Conservation (phyloP, 352 stramenopile genomes). For the Peronospora destructor region DNA sequence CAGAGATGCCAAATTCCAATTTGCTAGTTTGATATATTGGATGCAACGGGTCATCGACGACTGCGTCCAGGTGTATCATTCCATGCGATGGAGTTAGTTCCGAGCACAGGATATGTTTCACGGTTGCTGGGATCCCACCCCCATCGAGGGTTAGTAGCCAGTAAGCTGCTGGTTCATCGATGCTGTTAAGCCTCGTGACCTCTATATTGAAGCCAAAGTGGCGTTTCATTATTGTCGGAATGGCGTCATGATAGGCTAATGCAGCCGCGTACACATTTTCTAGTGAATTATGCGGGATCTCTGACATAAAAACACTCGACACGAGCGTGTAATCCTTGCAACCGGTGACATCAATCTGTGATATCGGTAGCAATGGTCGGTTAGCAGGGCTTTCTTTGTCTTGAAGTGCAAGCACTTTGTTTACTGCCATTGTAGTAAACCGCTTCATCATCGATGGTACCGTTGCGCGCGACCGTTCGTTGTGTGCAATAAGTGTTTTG, state of each 20-base stretch:
- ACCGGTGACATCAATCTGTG: conserved; percentile 12
- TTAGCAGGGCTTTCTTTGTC: too few species aligned
- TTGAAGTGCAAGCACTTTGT: too few species aligned
- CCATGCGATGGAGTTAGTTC: conserved; percentile 8
- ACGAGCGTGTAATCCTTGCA: conserved; percentile 14
- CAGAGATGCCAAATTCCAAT: conserved; percentile 16
- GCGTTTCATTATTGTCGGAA: conserved; percentile 13
- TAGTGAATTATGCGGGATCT: conserved; percentile 17
- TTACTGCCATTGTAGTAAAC: too few species aligned
- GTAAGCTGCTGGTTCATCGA: background rate
- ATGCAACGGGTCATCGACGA: conserved; percentile 8
- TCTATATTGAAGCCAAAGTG: conserved; percentile 14
- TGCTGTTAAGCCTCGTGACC: conserved; percentile 8
- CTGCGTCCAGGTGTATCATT: conserved; percentile 9
- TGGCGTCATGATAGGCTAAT: conserved; percentile 9
- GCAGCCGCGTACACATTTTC: conserved; percentile 13
- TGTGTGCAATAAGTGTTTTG: conserved; percentile 24
- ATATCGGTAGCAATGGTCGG: background rate
- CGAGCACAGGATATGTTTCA: conserved; percentile 10
- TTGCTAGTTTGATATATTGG: conserved; percentile 1
- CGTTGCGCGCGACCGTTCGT: conserved; percentile 19
- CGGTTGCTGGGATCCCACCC: background rate
- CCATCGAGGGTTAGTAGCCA: background rate
- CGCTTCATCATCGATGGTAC: conserved; percentile 20
- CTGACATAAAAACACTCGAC: conserved; percentile 16